Evolutionary conservation across 1,284 basidiomycete genomes (phyloP), one percentile per base, ranked within the genome.

Genomic region (Heliocybe sulcata): DNA sequence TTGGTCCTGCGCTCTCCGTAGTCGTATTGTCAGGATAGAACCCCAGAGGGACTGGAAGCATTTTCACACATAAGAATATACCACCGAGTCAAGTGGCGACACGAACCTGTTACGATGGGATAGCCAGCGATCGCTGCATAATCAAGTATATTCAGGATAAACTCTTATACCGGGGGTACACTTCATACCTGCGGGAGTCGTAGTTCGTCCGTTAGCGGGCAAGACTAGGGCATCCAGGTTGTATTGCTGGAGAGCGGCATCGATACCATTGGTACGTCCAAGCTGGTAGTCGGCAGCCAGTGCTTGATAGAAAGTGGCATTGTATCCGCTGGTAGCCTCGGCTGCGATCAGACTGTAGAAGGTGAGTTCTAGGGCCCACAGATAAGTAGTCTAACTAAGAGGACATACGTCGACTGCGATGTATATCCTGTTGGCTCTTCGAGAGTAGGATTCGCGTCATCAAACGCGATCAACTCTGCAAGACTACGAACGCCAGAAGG

Each of bases 141-240:
- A 35, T 14, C 9, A 45, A 35, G 20, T n/a, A 49, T 11, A n/a
- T n/a, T n/a, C 10, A 35, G 29, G 19, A 49, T 52, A 16, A 42
- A 11, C 26, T 23, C 20, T 38, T 11, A 25, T 1, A 58, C 60
- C 1, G 25, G 54, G 6, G 58, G 38, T 31, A 56, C 51, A 10
- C 45, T 52, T 56, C 63, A 29, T 51, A 65, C 67, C 68, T 49
- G 74, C 75, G 14, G 79, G 77, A 8, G 67, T 64, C 2, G 75
- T 73, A 1, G 74, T 75, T 52, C 74, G 69, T 52, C 80, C 81
- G 16, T 72, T 67, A 1, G 79, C 72, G 2, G 83, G 84, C 11
- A 83, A 68, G 9, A 85, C 68, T 9, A 86, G 68, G 0, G 83
- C 84, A 58, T 86, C 82, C 0, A 85, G 68, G 0, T 78, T 71